Base-by-base conservation (phyloP, 106 monocot species). In the Acorus calamus region DNA sequence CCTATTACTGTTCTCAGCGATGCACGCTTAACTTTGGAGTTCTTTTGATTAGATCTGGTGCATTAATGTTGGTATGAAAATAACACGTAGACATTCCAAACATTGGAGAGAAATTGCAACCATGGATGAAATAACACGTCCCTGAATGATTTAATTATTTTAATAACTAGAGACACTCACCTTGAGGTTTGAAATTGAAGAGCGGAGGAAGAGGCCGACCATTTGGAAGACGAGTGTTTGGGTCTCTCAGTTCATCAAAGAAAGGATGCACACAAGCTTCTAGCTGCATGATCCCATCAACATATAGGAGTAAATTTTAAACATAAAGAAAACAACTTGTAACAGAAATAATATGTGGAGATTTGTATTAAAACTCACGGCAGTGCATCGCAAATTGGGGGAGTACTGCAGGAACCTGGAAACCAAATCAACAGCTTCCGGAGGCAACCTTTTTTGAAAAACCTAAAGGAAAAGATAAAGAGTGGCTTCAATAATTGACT, bases 261-360 rank as follows among this genome's bases (percentile, higher is more conserved):
- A 88, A 88, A 45, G 88, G 78, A 65, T 88, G 88, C 10, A 74
- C 71, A 68, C 84, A 84, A 0, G 88, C 88, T 59, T 88, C 88
- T 62, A 88, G 60, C 88, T 88, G 78, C 49, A 74, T 13, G 45
- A 46, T 28, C 28, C 28, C 28, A 28, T n/a, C 8, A 62, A 41
- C 12, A 50, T 52, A 53, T 7, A n/a, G 13, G 12, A 13, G 12
- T 57, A 44, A 28, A 28, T 28, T 28, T 28, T 28, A 28, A 28
- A 1, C 28, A 28, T 28, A 28, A 28, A 28, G 1, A 28, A 28
- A 28, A n/a, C n/a, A n/a, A 28, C 28, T 28, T 28, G 1, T 28
- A 28, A 28, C 28, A 28, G 28, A 28, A 28, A 28, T 28, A 28
- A 28, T n/a, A n/a, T 28, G 28, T 28, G 28, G 28, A 28, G 28